These are phyloP conservation scores for Pezicula carpinea DNA, from an alignment of 2,329 filamentous ascomycete genomes.

Conservation along the genomic window DNA sequence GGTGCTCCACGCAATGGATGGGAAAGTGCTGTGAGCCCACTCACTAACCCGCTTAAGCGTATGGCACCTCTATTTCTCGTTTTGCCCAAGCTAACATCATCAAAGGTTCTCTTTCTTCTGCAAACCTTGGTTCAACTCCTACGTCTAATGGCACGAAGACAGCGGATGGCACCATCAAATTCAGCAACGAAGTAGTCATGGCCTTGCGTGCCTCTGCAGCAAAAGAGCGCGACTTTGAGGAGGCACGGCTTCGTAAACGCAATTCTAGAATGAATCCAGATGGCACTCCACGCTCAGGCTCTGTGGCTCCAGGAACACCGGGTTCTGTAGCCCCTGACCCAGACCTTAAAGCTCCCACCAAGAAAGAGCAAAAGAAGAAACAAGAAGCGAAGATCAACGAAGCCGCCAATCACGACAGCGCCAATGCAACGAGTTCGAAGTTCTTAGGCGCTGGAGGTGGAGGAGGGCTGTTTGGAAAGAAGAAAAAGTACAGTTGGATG, in stretches of 20 bases:
- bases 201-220: constrained; percentile 58
- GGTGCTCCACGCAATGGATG: constrained; percentile 27
- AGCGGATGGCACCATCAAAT: constrained; percentile 35
- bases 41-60: constrained; percentile 57
- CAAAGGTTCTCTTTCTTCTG: constrained; percentile 25
- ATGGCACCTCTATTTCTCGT: constrained; percentile 28
- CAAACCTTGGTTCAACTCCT: constrained; percentile 39
- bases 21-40: constrained; percentile 49
- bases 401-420: constrained; percentile 72
- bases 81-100: constrained; percentile 29
- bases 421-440: constrained; percentile 77
- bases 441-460: constrained; percentile 65
- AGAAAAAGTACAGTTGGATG: constrained; percentile 77
- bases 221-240: constrained; percentile 67
- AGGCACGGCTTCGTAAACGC: constrained; percentile 64
- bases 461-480: constrained; percentile 51
- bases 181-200: constrained; percentile 37
- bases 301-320: constrained; percentile 54
- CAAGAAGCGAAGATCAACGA: constrained; percentile 71
- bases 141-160: constrained; percentile 45
- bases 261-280: constrained; percentile 52
- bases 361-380: constrained; percentile 81
- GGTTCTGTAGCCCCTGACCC: constrained; percentile 58
- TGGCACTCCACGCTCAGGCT: constrained; percentile 45
- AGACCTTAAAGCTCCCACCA: constrained; percentile 68